These are phyloP conservation scores for Cyclotella baltica DNA, from an alignment of 108 stramenopile species.

Conservation along the genomic window DNA sequence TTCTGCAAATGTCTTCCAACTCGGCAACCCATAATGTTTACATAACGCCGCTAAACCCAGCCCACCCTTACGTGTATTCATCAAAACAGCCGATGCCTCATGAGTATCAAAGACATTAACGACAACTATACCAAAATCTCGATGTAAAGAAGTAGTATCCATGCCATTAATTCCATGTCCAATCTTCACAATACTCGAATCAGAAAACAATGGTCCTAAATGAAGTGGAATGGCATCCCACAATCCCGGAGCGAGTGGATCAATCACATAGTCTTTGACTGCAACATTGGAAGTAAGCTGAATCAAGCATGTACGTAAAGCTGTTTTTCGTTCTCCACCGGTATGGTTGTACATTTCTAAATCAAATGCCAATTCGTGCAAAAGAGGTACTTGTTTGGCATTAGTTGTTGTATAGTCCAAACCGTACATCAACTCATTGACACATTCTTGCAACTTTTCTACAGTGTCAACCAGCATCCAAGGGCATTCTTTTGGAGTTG, in stretches of 20 bases:
- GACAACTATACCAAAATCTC: slow-evolving; percentile 94
- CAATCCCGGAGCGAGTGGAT: slow-evolving; percentile 75
- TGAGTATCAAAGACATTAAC: slow-evolving; percentile 96
- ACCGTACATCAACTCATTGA: slow-evolving; percentile 56
- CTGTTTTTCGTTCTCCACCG: slow-evolving; percentile 35
- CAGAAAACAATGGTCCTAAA: slow-evolving; percentile 80
- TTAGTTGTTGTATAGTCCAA: not conserved
- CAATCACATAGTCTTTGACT: slow-evolving; percentile 80
- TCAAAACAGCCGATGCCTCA: slow-evolving; percentile 71
- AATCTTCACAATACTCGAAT: slow-evolving; percentile 91
- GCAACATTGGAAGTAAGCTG: slow-evolving; percentile 71
- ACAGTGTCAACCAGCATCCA: slow-evolving; percentile 76
- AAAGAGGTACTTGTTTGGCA: not conserved
- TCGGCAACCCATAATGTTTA: slow-evolving; percentile 70
- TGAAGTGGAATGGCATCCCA: slow-evolving; percentile 66
- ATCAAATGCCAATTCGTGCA: slow-evolving; percentile 81
- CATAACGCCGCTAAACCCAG: slow-evolving; percentile 72
- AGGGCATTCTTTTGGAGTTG: slow-evolving; percentile 46
- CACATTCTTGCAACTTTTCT: slow-evolving; percentile 68
- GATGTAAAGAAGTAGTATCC: slow-evolving; percentile 89
- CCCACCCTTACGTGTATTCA: slow-evolving; percentile 28
- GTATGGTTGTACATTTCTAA: slow-evolving; percentile 72
- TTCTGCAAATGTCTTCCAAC: slow-evolving; percentile 56
- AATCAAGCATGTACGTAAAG: slow-evolving; percentile 68
- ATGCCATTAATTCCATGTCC: slow-evolving; percentile 90